Evolutionary conservation across 2,329 filamentous ascomycete species (phyloP).

Genomic region (Alternaria sp.): DNA sequence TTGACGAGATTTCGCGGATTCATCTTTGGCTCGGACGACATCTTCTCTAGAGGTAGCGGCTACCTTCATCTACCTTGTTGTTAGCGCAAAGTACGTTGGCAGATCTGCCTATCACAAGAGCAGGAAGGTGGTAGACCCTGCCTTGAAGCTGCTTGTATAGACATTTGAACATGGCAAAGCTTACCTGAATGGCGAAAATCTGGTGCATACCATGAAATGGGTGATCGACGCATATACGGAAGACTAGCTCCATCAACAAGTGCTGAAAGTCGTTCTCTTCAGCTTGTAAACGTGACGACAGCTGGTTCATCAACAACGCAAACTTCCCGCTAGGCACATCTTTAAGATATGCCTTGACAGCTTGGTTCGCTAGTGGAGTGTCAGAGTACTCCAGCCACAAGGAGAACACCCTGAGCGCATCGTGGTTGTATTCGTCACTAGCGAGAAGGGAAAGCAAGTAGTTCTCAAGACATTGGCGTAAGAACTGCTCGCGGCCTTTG

Average conservation of each 20-base stretch:
- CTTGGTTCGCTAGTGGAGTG: slow-evolving; percentile 78
- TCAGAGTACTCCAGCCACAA: slow-evolving; percentile 90
- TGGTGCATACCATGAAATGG: slow-evolving; percentile 98
- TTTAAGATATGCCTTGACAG: slow-evolving; percentile 74
- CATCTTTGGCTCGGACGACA: slow-evolving; percentile 71
- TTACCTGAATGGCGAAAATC: slow-evolving; percentile 72
- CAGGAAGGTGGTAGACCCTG: neutral
- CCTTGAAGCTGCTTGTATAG: too few species aligned
- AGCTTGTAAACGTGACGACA: slow-evolving; percentile 89
- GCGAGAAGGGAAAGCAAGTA: slow-evolving; percentile 86
- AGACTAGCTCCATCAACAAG: slow-evolving; percentile 76
- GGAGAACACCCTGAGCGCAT: slow-evolving; percentile 89
- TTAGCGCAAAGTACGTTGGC: neutral
- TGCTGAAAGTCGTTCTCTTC: slow-evolving; percentile 76
- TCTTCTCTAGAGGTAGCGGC: slow-evolving; percentile 65
- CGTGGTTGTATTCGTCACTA: slow-evolving; percentile 88
- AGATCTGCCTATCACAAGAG: neutral
- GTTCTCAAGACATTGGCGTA: slow-evolving; percentile 90
- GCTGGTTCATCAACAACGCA: slow-evolving; percentile 90
- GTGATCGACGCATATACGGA: slow-evolving; percentile 88
- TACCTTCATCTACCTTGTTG: slow-evolving; percentile 34
- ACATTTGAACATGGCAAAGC: neutral
- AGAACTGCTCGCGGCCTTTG: slow-evolving; percentile 79
- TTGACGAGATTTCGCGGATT: slow-evolving; percentile 76
- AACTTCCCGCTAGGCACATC: slow-evolving; percentile 91